These are phyloP conservation scores for Cercospora citrullina DNA, from an alignment of 2,329 filamentous ascomycete genomes.

Conservation along the genomic window DNA sequence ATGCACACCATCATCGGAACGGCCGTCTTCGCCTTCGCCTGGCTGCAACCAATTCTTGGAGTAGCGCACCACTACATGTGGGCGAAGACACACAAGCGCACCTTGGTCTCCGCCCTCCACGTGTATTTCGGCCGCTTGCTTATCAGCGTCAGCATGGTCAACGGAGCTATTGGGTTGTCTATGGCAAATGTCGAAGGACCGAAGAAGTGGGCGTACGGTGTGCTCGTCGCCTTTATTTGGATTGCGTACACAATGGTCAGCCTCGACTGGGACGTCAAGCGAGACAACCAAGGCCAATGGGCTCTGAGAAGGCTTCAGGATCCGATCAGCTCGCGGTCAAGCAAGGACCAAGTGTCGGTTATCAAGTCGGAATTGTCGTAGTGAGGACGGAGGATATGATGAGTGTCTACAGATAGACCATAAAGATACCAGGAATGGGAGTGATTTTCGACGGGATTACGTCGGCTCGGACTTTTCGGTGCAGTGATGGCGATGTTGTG, in stretches of 20 bases:
- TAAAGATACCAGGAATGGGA: neutral
- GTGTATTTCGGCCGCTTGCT: constrained; percentile 37
- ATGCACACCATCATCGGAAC: constrained; percentile 14
- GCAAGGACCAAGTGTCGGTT: neutral
- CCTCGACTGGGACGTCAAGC: constrained; percentile 11
- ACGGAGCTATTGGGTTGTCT: constrained; percentile 57
- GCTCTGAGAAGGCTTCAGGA: constrained; percentile 3
- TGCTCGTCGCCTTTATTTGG: constrained; percentile 46
- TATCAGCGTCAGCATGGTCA: constrained; percentile 56
- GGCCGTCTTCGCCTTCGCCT: constrained; percentile 10
- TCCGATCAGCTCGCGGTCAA: neutral
- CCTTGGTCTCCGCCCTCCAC: constrained; percentile 47
- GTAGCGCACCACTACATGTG: constrained; percentile 54
- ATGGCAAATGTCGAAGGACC: constrained; percentile 43
- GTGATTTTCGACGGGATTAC: neutral
- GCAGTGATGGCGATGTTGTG: neutral
- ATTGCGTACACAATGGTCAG: constrained; percentile 1
- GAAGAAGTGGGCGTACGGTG: constrained; percentile 48
- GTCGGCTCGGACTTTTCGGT: neutral
- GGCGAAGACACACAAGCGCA: constrained; percentile 49
- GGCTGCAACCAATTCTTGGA: constrained; percentile 52
- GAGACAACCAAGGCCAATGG: constrained; percentile 11
- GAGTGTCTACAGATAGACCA: neutral
- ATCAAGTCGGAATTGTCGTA: neutral
- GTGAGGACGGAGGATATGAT: neutral